Conservation (phyloP, 768 basidiomycete species). For the Naganishia vishniacii region DNA sequence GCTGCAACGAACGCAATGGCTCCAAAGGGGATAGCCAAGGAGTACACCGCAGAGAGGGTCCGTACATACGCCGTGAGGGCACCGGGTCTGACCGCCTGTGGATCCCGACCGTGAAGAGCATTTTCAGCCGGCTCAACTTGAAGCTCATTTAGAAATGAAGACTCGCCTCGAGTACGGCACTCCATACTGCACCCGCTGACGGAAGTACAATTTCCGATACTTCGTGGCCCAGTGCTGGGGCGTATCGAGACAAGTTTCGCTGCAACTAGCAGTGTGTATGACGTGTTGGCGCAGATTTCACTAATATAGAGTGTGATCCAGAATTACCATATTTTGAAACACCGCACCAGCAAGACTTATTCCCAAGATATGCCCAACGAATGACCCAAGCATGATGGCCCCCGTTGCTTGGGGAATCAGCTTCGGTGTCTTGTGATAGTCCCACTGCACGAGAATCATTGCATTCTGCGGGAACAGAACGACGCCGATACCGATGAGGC, state of each 20-base stretch:
- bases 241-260: conserved; percentile 30
- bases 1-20: conserved; percentile 38
- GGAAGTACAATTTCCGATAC: conserved; percentile 36
- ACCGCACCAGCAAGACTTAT: conserved; percentile 47
- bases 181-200: conserved; percentile 42
- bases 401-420: conserved; percentile 49
- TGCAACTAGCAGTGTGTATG: conserved; percentile 32
- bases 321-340: conserved; percentile 45
- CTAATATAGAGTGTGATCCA: not conserved
- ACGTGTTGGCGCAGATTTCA: not conserved
- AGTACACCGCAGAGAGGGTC: conserved; percentile 41
- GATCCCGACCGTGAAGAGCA: not conserved
- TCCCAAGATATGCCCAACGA: conserved; percentile 47
- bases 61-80: conserved; percentile 35
- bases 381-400: conserved; percentile 46
- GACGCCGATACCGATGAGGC: conserved; percentile 50
- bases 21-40: conserved; percentile 47
- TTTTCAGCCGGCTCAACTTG: not conserved
- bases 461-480: conserved; percentile 49
- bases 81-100: conserved; percentile 26
- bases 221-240: conserved; percentile 31
- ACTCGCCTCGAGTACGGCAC: conserved; percentile 32
- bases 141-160: no score
- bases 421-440: conserved; percentile 42
- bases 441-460: conserved; percentile 51